These are phyloP conservation scores for Evernia prunastri DNA, from an alignment of 495 filamentous ascomycete genomes.

Conservation along the genomic window DNA sequence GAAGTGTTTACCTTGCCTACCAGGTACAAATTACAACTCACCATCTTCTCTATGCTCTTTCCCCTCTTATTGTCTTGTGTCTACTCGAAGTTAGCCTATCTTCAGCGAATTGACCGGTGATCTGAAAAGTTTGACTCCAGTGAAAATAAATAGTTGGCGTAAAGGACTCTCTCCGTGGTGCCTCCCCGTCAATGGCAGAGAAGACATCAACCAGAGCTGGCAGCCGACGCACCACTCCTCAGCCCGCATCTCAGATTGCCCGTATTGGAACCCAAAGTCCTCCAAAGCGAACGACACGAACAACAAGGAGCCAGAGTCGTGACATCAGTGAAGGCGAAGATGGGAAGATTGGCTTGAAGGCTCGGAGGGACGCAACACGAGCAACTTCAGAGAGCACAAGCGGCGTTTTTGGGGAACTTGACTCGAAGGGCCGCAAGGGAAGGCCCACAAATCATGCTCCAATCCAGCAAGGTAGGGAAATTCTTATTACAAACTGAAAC, in stretches of 20 bases:
- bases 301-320: conserved; percentile 37
- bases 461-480: conserved; percentile 11
- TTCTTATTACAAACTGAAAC: neutral
- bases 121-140: neutral
- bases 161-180: neutral
- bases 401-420: neutral
- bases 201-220: conserved; percentile 27
- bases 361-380: conserved; percentile 29
- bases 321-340: conserved; percentile 30
- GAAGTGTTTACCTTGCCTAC: neutral
- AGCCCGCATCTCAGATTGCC: conserved; percentile 26
- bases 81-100: neutral
- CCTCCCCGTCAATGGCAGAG: conserved; percentile 31
- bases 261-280: conserved; percentile 16
- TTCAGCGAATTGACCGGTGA: no score
- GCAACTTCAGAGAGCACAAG: conserved; percentile 30
- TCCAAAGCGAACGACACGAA: conserved; percentile 23
- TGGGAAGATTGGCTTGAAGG: conserved; percentile 6
- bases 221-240: conserved; percentile 28
- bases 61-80: neutral
- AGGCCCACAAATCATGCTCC: neutral
- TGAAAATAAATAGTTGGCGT: neutral
- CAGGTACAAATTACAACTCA: no score
- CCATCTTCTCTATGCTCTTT: neutral
- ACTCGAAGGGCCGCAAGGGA: conserved; percentile 14